Evolutionary conservation across 768 basidiomycete genomes (phyloP).

Genomic region (Boletus coccyginus): DNA sequence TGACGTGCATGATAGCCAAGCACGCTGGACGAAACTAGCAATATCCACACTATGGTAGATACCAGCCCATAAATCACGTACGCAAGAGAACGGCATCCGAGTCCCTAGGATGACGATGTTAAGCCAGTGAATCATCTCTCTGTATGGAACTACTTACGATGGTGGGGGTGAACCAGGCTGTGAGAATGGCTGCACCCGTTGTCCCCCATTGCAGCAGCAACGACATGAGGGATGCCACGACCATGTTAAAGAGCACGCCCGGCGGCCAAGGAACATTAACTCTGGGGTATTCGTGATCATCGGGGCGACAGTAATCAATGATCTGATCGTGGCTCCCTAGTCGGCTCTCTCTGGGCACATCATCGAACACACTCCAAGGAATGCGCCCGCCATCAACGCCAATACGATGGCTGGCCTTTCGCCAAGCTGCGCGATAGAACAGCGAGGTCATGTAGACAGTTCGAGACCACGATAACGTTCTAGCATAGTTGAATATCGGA

Average conservation of each 20-base stretch:
- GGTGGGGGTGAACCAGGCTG: conserved; percentile 32
- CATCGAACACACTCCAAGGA: background rate
- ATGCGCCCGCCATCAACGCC: background rate
- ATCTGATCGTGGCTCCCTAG: conserved; percentile 19
- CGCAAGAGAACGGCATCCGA: conserved; percentile 35
- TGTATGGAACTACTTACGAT: conserved; percentile 6
- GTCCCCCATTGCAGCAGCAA: conserved; percentile 35
- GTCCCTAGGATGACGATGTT: conserved; percentile 9
- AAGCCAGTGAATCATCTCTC: background rate
- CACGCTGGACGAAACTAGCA: conserved; percentile 30
- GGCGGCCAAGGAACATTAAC: conserved; percentile 18
- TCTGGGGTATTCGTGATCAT: background rate
- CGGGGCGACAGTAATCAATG: conserved; percentile 18
- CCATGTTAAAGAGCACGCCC: conserved; percentile 23
- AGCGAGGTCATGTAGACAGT: conserved; percentile 15
- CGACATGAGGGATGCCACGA: conserved; percentile 30
- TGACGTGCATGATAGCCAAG: conserved; percentile 22
- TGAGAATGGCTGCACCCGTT: conserved; percentile 26
- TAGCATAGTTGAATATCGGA: conserved; percentile 27
- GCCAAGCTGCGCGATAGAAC: conserved; percentile 17
- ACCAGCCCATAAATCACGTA: conserved; percentile 30
- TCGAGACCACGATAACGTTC: conserved; percentile 20
- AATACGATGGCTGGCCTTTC: background rate
- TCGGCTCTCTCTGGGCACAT: conserved; percentile 14
- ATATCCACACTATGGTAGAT: conserved; percentile 31